Base-by-base conservation (phyloP, 352 stramenopile genomes). In the Stramenopiles sp. region DNA sequence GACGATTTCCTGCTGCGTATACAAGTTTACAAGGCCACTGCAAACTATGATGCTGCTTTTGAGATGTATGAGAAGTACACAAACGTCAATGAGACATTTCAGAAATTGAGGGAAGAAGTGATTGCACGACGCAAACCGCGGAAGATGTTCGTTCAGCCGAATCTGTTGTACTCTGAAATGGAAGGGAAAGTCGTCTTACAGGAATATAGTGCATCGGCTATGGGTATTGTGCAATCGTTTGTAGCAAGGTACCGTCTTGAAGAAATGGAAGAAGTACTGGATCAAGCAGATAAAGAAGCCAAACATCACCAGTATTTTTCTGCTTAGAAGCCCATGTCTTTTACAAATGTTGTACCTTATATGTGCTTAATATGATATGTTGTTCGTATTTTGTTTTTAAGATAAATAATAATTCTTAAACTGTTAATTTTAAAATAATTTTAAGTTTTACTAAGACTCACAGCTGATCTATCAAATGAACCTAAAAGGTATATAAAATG, bases 1-100 rank as follows among this genome's bases (percentile, higher is more conserved):
- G 81, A 32, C 25, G 80, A 67, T 1, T 85, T 85, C 71, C 81
- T 85, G 29, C 75, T 33, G 0, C 27, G 81, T n/a, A 75, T 85
- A 32, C 83, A 85, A 32, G 22, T 85, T 27, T 85, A 85, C 75
- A 85, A 85, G 67, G 76, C 67, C 14, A 83, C 75, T 29, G 83
- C 83, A n/a, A 82, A 85, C 32, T 80, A 84, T 67, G 39, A 85
- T 55, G 29, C 30, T 7, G 82, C 76, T 25, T 39, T 30, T 29
- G 25, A 27, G 0, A 84, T 84, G 71, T 85, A 84, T 81, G 80
- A 85, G 55, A 80, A 83, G 29, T 85, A 84, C 75, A 84, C 83
- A 0, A 32, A 85, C 22, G 83, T 85, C 22, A 80, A 84, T 22
- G 82, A 84, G 0, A 55, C 44, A 33, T 82, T 85, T 67, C 30